Conservation (phyloP, 495 filamentous ascomycete genomes). For the Corynascus novoguineensis region DNA sequence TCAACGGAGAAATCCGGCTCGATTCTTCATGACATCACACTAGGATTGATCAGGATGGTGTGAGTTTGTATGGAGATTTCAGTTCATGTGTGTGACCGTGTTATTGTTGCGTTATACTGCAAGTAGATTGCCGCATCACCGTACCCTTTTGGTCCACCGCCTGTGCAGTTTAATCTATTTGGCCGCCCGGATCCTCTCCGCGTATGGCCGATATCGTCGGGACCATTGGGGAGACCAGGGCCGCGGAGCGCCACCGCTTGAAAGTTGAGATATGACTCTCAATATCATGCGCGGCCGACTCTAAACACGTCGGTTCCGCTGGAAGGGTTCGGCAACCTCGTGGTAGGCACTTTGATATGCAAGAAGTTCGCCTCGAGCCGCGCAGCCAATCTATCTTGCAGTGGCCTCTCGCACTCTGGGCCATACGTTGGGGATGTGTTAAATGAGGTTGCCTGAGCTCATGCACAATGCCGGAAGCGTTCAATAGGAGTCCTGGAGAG, state of each 20-base stretch:
- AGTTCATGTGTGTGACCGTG: constrained; percentile 25
- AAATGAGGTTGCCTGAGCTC: constrained; percentile 4
- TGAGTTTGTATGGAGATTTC: constrained; percentile 18
- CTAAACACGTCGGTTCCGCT: not conserved
- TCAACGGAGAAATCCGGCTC: not conserved
- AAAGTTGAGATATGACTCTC: constrained; percentile 9
- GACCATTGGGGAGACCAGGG: constrained; percentile 18
- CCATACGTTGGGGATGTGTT: constrained; percentile 6
- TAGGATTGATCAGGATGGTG: not conserved
- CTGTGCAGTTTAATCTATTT: constrained; percentile 7
- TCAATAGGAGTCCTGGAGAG: constrained; percentile 1
- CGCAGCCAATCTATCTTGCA: constrained; percentile 2
- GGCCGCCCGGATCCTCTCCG: constrained; percentile 8
- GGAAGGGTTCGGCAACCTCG: constrained; percentile 1
- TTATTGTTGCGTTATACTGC: no score
- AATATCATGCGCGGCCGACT: constrained; percentile 12
- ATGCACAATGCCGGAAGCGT: constrained; percentile 19
- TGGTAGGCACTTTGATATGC: constrained; percentile 4
- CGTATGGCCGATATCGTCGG: constrained; percentile 17
- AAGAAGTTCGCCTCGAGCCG: constrained; percentile 15
- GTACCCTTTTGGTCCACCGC: constrained; percentile 5
- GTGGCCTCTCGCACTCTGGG: not conserved
- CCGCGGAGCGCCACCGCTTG: constrained; percentile 7
- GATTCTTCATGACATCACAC: not conserved
- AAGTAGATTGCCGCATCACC: constrained; percentile 19